Base-by-base conservation (phyloP, 345 rosid species). In the Balakata baccata region DNA sequence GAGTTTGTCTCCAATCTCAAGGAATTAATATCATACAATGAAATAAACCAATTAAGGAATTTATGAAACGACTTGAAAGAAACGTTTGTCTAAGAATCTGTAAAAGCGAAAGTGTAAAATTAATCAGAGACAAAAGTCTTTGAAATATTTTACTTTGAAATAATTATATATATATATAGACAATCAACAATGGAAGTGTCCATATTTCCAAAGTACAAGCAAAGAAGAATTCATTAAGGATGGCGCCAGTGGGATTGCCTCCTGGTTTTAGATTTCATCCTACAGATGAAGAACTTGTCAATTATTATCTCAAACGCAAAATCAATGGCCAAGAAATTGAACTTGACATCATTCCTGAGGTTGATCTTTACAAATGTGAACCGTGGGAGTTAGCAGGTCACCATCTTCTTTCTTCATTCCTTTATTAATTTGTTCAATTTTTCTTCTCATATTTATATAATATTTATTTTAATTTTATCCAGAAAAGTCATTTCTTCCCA, bases 351-450 rank as follows among this genome's bases (percentile, higher is more conserved):
- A 93, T 93, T 67, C 98, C 98, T 2, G 98, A 93, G 76, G 91
- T 93, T 72, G 98, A 93, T 84, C 95, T 93, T 81, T 93, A 93
- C 92, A 93, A 93, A 88, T 89, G 97, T 60, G 98, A 93, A 87
- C 98, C 98, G 1, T 93, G 98, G 98, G 98, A 93, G 70, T 78
- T 91, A 71, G 83, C 98, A 80, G 98, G 98, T 81, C n/a, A n/a
- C n/a, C n/a, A 45, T 10, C 0, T 25, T 51, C 38, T 58, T 11
- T 2, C 59, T 59, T 47, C 46, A 54, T 11, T 67, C 37, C 4
- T 25, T 72, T 3, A 14, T 29, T 59, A 9, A 22, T 66, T 10
- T 7, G 10, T 68, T 7, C 61, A 64, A 70, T n/a, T n/a, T n/a
- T n/a, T n/a, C n/a, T n/a, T 29, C 34, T 29, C 34, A 29, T 29